phyloP scores from a whole-genome alignment of 495 filamentous ascomycete species.

The Hamigera avellanea region DNA sequence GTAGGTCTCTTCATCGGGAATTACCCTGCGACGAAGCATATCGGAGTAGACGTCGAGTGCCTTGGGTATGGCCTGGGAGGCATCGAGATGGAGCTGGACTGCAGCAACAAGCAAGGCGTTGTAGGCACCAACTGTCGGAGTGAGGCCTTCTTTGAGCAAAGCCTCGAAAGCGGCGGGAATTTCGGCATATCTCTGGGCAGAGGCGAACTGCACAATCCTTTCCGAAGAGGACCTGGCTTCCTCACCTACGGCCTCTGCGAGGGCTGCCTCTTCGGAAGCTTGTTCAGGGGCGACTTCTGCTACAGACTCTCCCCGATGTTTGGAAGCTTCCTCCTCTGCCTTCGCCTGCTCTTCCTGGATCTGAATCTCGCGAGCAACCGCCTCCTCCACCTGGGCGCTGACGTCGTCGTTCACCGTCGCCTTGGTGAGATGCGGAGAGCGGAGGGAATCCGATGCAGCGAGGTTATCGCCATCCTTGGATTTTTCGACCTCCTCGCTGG shows the following conservation, averaged over 20 bases:
- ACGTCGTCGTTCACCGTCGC: slow-evolving; percentile 40
- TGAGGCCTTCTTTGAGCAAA: slow-evolving; percentile 65
- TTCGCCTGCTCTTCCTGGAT: slow-evolving; percentile 37
- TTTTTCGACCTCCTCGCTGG: slow-evolving; percentile 37
- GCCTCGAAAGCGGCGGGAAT: slow-evolving; percentile 84
- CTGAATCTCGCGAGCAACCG: slow-evolving; percentile 50
- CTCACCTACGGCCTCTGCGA: slow-evolving; percentile 21
- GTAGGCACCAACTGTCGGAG: slow-evolving; percentile 73
- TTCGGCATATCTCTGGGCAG: slow-evolving; percentile 59
- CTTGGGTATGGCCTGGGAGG: slow-evolving; percentile 72
- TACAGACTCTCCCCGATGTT: slow-evolving; percentile 14
- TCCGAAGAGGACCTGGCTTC: slow-evolving; percentile 61
- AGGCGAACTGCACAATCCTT: slow-evolving; percentile 59
- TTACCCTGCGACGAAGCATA: slow-evolving; percentile 79
- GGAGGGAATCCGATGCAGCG: slow-evolving; percentile 4
- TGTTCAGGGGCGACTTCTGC: slow-evolving; percentile 16
- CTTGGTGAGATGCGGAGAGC: slow-evolving; percentile 44
- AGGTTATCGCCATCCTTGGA: slow-evolving; percentile 19
- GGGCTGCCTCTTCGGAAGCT: slow-evolving; percentile 17
- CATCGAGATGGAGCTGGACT: slow-evolving; percentile 55
- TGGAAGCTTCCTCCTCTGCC: slow-evolving; percentile 27
- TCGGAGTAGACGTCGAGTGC: slow-evolving; percentile 91
- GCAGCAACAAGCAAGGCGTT: slow-evolving; percentile 80
- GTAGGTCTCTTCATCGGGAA: slow-evolving; percentile 76
- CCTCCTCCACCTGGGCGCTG: slow-evolving; percentile 50